Conservation (phyloP, 805 yeast genomes). For the Teunomyces cretensis region DNA sequence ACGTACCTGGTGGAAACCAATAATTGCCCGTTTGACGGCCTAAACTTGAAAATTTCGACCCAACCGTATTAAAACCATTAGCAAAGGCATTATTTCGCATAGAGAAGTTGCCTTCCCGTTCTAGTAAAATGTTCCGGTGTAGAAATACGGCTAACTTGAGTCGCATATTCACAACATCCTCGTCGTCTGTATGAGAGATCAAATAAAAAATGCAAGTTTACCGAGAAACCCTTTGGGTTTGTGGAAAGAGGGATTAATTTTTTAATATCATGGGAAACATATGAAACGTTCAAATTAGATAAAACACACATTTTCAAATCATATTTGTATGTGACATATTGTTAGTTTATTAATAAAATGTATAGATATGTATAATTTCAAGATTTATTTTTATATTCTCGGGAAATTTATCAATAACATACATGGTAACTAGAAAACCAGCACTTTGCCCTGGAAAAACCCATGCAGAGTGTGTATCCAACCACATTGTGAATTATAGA, state of each 20-base stretch:
- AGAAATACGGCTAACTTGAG: neutral
- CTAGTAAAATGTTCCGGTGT: neutral
- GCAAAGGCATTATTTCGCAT: neutral
- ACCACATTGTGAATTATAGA: no score
- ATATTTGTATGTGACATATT: constrained; percentile 7
- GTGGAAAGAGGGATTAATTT: constrained; percentile 2
- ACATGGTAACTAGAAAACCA: no score
- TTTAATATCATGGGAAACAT: neutral
- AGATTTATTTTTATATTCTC: no score
- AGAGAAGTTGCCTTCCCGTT: neutral
- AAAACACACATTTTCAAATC: neutral
- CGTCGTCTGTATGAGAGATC: constrained; percentile 4
- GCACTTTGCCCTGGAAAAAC: no score
- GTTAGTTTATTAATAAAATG: no score
- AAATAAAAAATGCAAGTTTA: neutral
- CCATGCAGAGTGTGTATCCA: no score
- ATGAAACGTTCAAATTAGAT: neutral
- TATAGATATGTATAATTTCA: neutral
- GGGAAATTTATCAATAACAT: no score
- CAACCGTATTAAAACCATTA: neutral
- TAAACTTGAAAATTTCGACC: neutral
- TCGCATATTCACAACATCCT: constrained; percentile 1
- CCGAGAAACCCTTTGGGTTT: constrained; percentile 6
- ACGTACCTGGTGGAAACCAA: no score
- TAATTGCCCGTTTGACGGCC: neutral